phyloP scores from a whole-genome alignment of 73 alveolate genomes.

The Tetrahymena elliotti region DNA sequence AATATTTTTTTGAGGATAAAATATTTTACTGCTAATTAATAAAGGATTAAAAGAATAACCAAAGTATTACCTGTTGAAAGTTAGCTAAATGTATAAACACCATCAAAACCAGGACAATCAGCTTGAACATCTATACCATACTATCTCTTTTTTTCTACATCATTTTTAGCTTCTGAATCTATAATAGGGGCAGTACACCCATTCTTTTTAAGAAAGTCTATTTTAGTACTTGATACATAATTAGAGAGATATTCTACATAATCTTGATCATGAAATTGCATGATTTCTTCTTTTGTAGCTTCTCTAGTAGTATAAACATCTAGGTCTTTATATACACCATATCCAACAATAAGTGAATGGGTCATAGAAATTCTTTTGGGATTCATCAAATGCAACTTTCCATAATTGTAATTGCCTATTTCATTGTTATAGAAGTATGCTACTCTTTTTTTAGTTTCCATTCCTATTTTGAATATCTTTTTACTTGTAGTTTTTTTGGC shows the following conservation, averaged over 20 bases:
- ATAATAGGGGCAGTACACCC: constrained; percentile 20
- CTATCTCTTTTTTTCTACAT: constrained; percentile 12
- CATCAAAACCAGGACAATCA: constrained; percentile 30
- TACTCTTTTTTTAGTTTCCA: constrained; percentile 54
- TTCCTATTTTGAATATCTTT: background rate
- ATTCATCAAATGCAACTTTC: constrained; percentile 96
- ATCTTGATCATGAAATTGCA: constrained; percentile 48
- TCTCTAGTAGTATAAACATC: constrained; percentile 28
- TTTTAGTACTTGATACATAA: constrained; percentile 11
- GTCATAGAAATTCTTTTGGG: constrained; percentile 94
- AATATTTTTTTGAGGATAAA: no score
- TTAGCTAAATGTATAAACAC: constrained; percentile 35
- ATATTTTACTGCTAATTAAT: no score
- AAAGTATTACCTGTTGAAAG: constrained; percentile 3
- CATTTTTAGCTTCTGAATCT: constrained; percentile 13
- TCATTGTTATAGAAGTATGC: constrained; percentile 90
- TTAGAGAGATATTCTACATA: constrained; percentile 42
- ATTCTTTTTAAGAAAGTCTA: constrained; percentile 27
- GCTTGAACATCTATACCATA: constrained; percentile 33
- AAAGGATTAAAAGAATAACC: background rate
- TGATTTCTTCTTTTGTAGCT: constrained; percentile 39
- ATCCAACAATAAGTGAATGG: constrained; percentile 80
- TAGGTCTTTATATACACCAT: constrained; percentile 52
- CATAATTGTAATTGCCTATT: constrained; percentile 91
- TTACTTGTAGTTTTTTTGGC: background rate